Conservation (phyloP, 164 flowering plant genomes). For the Hamamelis virginiana region DNA sequence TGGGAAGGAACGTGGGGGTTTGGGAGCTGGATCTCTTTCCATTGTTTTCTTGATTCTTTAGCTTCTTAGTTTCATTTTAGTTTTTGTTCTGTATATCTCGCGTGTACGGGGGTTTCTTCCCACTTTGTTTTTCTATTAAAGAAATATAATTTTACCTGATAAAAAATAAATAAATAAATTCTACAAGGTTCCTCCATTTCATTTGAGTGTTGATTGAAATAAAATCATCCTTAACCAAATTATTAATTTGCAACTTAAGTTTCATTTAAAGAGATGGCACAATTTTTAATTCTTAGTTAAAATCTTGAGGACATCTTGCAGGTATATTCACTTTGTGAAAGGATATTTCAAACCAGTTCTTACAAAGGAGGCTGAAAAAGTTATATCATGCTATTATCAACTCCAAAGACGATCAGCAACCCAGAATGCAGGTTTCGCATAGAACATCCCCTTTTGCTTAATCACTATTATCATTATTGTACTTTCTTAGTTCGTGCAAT, state of each 20-base stretch:
- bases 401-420: conserved; percentile 91
- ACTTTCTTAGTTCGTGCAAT: neutral
- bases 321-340: conserved; percentile 86
- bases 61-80: no score
- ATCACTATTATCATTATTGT: neutral
- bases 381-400: conserved; percentile 92
- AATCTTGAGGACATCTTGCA: conserved; percentile 22
- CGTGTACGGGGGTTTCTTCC: no score
- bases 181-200: neutral
- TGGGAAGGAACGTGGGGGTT: no score
- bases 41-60: no score
- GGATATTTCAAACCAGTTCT: conserved; percentile 73
- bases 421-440: conserved; percentile 73
- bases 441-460: neutral
- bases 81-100: no score
- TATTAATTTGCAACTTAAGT: no score
- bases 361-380: conserved; percentile 85
- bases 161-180: neutral
- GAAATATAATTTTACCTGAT: no score
- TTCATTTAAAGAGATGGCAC: no score
- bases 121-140: no score
- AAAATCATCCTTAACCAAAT: no score
- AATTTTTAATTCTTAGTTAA: neutral
- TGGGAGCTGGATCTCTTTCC: no score
- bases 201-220: neutral